Base-by-base conservation (phyloP, 2,329 filamentous ascomycete genomes). In the Remersonia thermophila region DNA sequence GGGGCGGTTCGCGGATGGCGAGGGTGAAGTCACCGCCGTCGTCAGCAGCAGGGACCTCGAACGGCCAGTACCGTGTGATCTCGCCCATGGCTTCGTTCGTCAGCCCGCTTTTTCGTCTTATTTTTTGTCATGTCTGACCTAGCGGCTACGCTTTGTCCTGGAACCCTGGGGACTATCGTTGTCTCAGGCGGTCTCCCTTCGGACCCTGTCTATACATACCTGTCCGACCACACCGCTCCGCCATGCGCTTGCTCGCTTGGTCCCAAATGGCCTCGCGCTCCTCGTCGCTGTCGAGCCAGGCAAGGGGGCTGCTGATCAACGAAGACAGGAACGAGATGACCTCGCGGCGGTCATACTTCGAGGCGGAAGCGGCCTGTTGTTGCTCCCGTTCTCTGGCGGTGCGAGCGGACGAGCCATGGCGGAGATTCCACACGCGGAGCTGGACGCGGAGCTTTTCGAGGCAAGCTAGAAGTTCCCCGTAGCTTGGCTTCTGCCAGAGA, bases 191-290 rank as follows among this genome's bases (percentile, higher is more conserved):
- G n/a, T n/a, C n/a, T n/a, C n/a, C n/a, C n/a, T n/a, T n/a, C n/a
- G n/a, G n/a, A n/a, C n/a, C 12, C 15, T 16, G 16, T 27, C 18
- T 16, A 33, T n/a, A 51, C 59, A 39, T 62, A 74, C 72, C 74
- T 39, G 70, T 71, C 36, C 91, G 71, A 1, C 91, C 91, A 43
- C 86, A 93, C 12, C 89, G 71, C 57, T 95, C 87, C 30, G 83
- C 80, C 42, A 96, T 70, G 32, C 89, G 71, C 41, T 71, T 71
- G 47, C 85, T 86, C 2, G 89, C 86, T 46, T 78, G 66, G 31
- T 82, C 76, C 83, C 86, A 93, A 11, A 93, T 59, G 5, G 58
- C 51, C 53, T 89, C 83, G 50, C 69, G 73, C 45, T 72, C 63
- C 3, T 73, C 72, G 16, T 84, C 78, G 40, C 74, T 66, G 7